Base-by-base conservation (phyloP, 2,329 filamentous ascomycete genomes). In the Pseudovirgaria hyperparasitica region DNA sequence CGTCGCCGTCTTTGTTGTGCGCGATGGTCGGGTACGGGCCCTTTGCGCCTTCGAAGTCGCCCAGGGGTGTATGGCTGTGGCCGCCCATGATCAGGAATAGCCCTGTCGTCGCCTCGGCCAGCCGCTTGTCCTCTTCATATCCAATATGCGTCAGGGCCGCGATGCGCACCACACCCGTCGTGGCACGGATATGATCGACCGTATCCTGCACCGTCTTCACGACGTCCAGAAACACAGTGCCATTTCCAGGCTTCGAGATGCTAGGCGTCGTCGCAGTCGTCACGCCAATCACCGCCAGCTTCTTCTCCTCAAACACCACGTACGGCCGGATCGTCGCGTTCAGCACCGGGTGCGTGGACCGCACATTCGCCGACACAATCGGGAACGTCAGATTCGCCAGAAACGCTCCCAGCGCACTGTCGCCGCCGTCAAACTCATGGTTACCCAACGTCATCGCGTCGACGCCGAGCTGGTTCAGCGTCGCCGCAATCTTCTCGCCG, bases 41-140 rank as follows among this genome's bases (percentile, higher is more conserved):
- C 39, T 62, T 57, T 9, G 72, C 65, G 14, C 58, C 61, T n/a
- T 59, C 47, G 55, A 73, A 67, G 40, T 69, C 57, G 27, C 72
- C 73, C 2, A 79, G 60, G 1, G 67, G 66, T 1, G 70, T 75
- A 50, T 52, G 43, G 31, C 60, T 65, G 51, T 76, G 71, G 14
- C 69, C 71, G 14, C 71, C 71, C 50, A 78, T 72, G 50, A 78
- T 77, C 23, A 78, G 61, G n/a, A 72, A 65, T n/a, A 79, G 58
- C 7, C 73, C 73, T 9, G 63, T 65, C 0, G 71, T 76, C 33
- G 66, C 55, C 36, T 62, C 51, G 2, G 73, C 73, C 8, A 79
- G 63, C 29, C 65, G 58, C 44, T 72, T 60, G 45, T 78, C 74
- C 26, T 70, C 61, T 0, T 74, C 67, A 43, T 75, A 78, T 12